phyloP scores from a whole-genome alignment of 805 yeast genomes.

The Ogataea dorogensis region DNA sequence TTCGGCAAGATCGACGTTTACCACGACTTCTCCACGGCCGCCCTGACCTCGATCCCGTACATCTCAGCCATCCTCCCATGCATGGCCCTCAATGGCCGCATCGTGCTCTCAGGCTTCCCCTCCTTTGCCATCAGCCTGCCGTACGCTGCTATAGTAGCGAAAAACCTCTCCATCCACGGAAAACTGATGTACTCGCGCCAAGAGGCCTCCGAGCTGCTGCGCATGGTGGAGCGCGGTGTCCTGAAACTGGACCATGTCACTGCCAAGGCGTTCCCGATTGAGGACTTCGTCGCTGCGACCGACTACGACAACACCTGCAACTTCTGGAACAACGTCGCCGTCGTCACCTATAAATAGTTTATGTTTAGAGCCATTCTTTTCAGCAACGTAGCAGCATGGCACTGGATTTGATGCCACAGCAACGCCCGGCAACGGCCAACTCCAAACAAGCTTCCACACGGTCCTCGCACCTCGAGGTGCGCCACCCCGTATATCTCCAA shows the following conservation, averaged over 20 bases:
- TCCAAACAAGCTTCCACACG: too few relatives aligned
- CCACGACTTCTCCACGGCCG: conserved; percentile 8
- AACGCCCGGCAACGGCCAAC: too few relatives aligned
- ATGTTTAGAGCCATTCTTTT: too few relatives aligned
- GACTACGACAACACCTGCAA: not conserved
- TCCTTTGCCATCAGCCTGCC: not conserved
- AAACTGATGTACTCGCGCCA: conserved; percentile 7
- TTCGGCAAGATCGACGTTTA: conserved; percentile 6
- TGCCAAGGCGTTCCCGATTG: conserved; percentile 2
- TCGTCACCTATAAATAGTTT: too few relatives aligned
- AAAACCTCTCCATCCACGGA: conserved; percentile 7
- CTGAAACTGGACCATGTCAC: conserved; percentile 5
- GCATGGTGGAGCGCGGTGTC: conserved; percentile 8
- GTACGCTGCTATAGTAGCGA: conserved; percentile 2
- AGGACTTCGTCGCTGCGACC: conserved; percentile 3
- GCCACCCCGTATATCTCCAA: too few relatives aligned
- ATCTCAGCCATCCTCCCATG: conserved; percentile 2
- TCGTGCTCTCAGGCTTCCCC: conserved; percentile 7
- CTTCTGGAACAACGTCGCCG: not conserved
- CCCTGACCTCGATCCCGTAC: not conserved
- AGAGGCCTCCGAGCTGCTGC: conserved; percentile 5
- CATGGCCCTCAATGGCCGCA: conserved; percentile 3
- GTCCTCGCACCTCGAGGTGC: too few relatives aligned
- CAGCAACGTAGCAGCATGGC: too few relatives aligned
- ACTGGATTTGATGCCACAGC: too few relatives aligned